These are phyloP conservation scores for Lindgomyces ingoldianus DNA, from an alignment of 495 filamentous ascomycete genomes.

Conservation along the genomic window DNA sequence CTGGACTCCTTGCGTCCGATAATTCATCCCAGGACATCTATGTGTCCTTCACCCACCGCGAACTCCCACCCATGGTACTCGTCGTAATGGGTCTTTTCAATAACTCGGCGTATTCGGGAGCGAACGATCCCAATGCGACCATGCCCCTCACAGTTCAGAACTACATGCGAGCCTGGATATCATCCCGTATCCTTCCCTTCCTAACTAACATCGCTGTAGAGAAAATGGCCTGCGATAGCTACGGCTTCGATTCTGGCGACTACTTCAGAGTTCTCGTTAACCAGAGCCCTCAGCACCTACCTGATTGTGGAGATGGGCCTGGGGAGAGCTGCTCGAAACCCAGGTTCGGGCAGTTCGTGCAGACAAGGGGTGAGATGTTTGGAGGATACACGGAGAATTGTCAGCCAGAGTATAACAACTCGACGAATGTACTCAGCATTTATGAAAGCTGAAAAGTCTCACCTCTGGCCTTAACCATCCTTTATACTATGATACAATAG, in stretches of 20 bases:
- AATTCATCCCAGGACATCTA: conserved; percentile 47
- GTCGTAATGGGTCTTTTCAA: conserved; percentile 56
- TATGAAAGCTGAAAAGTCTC: conserved; percentile 26
- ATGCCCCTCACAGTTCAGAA: conserved; percentile 54
- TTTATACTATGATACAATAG: background rate
- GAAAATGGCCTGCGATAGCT: conserved; percentile 45
- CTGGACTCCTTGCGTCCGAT: conserved; percentile 42
- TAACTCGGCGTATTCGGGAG: conserved; percentile 50
- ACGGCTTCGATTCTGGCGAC: conserved; percentile 29
- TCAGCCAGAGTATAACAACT: conserved; percentile 39
- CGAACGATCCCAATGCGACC: conserved; percentile 50
- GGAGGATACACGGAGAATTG: conserved; percentile 38
- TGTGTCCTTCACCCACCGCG: conserved; percentile 55
- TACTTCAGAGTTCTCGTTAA: conserved; percentile 40
- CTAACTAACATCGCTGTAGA: conserved; percentile 50
- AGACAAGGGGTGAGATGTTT: conserved; percentile 28
- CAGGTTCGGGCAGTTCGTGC: conserved; percentile 19
- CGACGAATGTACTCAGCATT: conserved; percentile 39
- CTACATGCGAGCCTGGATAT: conserved; percentile 51
- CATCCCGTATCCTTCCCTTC: conserved; percentile 50
- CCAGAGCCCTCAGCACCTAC: conserved; percentile 37
- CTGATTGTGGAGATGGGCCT: conserved; percentile 37
- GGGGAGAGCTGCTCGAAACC: conserved; percentile 37
- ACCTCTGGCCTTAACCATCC: no score
- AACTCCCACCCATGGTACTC: conserved; percentile 51